Evolutionary conservation across 192 early-diverging fungal species (phyloP).

Genomic region (Backusella westeae): DNA sequence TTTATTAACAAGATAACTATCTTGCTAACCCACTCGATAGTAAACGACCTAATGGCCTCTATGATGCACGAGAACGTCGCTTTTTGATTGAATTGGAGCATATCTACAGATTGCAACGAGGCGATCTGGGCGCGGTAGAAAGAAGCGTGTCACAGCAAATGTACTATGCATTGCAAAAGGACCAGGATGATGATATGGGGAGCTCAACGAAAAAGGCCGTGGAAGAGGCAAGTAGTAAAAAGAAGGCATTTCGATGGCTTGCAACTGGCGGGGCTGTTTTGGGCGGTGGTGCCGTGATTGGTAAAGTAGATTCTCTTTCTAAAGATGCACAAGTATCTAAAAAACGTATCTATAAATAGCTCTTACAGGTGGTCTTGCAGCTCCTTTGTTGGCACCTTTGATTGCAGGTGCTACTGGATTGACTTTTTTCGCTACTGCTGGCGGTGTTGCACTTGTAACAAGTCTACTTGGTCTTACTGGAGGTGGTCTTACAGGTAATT

Average conservation of each 20-base stretch:
- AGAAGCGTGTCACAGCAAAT: conserved; percentile 50
- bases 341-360: conserved; percentile 3
- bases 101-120: conserved; percentile 25
- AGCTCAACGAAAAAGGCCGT: conserved; percentile 38
- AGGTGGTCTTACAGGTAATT: conserved; percentile 50
- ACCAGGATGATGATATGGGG: conserved; percentile 26
- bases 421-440: conserved; percentile 51
- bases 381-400: conserved; percentile 52
- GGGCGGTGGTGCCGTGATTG: conserved; percentile 58
- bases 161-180: conserved; percentile 41
- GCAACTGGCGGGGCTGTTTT: conserved; percentile 52
- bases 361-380: conserved; percentile 44
- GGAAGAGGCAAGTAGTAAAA: conserved; percentile 44
- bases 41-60: conserved; percentile 14
- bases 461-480: conserved; percentile 54
- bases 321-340: background rate
- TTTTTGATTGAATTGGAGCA: conserved; percentile 42
- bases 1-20: no score
- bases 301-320: conserved; percentile 8
- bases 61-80: conserved; percentile 51
- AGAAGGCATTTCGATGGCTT: conserved; percentile 47
- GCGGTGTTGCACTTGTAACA: conserved; percentile 51
- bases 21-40: background rate
- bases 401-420: conserved; percentile 48
- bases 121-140: conserved; percentile 38